Evolutionary conservation across 352 stramenopile genomes (phyloP).

Genomic region (Aphanomyces astaci): DNA sequence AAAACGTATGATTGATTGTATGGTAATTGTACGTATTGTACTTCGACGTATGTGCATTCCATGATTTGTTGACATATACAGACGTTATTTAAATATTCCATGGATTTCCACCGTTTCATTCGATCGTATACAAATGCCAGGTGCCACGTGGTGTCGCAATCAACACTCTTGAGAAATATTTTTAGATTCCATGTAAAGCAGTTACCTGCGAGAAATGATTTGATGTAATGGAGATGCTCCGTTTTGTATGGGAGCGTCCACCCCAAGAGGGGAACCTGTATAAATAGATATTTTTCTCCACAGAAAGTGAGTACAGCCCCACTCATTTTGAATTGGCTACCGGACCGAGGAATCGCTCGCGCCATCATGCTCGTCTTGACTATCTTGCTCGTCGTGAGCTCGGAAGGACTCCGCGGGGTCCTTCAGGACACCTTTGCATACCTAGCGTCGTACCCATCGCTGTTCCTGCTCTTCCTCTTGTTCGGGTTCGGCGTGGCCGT

Average conservation of each 20-base stretch:
- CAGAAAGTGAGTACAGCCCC: neutral
- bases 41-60: too few relatives aligned
- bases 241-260: too few relatives aligned
- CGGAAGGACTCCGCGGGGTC: conserved; percentile 9
- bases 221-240: neutral
- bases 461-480: conserved; percentile 18
- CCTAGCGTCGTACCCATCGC: conserved; percentile 13
- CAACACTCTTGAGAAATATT: neutral
- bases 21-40: neutral
- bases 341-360: neutral
- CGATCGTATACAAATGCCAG: neutral
- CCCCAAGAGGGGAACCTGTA: neutral
- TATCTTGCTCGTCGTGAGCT: conserved; percentile 17
- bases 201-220: neutral
- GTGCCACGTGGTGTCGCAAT: neutral
- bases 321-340: conserved; percentile 17
- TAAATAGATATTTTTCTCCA: neutral
- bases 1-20: too few relatives aligned
- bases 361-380: conserved; percentile 7
- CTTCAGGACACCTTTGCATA: conserved; percentile 10
- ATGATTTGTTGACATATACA: neutral
- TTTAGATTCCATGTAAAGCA: neutral
- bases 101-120: neutral
- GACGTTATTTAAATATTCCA: neutral
- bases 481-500: conserved; percentile 16